Conservation (phyloP, 768 basidiomycete species). For the Auriscalpium vulgare region DNA sequence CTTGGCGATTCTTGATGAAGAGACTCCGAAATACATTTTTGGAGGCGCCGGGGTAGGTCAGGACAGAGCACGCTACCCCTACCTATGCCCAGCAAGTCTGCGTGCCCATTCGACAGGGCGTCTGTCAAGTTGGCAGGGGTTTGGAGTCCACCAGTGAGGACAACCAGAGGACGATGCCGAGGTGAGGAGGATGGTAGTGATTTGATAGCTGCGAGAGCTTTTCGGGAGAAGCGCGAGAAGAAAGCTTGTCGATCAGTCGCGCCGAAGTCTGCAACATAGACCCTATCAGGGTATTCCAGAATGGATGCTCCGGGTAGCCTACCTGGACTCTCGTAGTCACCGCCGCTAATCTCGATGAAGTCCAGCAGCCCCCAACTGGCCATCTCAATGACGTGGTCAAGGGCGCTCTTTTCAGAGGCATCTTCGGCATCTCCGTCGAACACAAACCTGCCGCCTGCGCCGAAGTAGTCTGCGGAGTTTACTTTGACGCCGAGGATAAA, state of each 20-base stretch:
- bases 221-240: conserved; percentile 60
- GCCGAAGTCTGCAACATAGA: conserved; percentile 20
- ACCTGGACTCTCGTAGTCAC: conserved; percentile 79
- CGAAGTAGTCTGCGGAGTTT: conserved; percentile 69
- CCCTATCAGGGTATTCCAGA: not conserved
- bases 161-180: conserved; percentile 44
- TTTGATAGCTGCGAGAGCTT: conserved; percentile 41
- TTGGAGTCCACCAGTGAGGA: conserved; percentile 77
- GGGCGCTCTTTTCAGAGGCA: conserved; percentile 36
- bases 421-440: conserved; percentile 12
- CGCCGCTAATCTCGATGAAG: conserved; percentile 84
- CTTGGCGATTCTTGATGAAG: not conserved
- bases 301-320: conserved; percentile 6
- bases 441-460: conserved; percentile 17
- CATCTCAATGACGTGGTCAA: conserved; percentile 54
- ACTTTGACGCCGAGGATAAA: conserved; percentile 77
- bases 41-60: conserved; percentile 39
- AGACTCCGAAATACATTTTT: not conserved
- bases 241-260: conserved; percentile 54
- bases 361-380: conserved; percentile 62
- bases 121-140: conserved; percentile 46
- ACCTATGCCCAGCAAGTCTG: conserved; percentile 74
- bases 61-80: conserved; percentile 59
- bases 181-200: conserved; percentile 16
- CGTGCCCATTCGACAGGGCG: conserved; percentile 46